Conservation (phyloP, 192 early-diverging fungal genomes). For the Coemansia sp. region DNA sequence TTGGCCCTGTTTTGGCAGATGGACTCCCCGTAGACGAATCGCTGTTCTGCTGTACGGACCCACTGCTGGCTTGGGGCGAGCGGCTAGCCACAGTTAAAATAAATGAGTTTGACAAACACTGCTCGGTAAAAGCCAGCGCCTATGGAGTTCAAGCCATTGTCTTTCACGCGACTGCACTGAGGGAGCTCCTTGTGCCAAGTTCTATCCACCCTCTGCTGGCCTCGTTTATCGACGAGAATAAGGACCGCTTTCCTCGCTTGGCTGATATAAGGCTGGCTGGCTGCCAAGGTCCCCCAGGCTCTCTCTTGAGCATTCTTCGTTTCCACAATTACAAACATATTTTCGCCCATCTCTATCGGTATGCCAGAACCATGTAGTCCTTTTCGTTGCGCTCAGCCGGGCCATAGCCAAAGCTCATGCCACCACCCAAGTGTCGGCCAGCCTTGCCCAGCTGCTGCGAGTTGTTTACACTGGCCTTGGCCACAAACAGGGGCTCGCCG, state of each 20-base stretch:
- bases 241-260: background rate
- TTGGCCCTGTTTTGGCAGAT: background rate
- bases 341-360: too few relatives aligned
- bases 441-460: conserved; percentile 42
- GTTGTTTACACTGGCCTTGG: conserved; percentile 15
- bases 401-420: conserved; percentile 32
- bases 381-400: conserved; percentile 14
- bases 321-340: too few relatives aligned
- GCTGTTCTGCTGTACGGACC: background rate
- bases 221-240: background rate
- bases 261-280: too few relatives aligned
- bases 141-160: background rate
- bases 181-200: background rate
- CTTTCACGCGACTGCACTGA: background rate
- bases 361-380: conserved; percentile 9
- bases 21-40: background rate
- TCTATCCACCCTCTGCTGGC: background rate
- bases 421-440: conserved; percentile 19
- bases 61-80: background rate
- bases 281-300: too few relatives aligned
- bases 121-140: background rate
- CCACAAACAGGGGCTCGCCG: conserved; percentile 38
- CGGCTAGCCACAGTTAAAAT: background rate
- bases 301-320: background rate
- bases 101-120: background rate